Percentiles rank a stretch among this genome's conserved stretches.
phyloP scores from a whole-genome alignment of 139 green algal species.

The Coelastrella sp. region DNA sequence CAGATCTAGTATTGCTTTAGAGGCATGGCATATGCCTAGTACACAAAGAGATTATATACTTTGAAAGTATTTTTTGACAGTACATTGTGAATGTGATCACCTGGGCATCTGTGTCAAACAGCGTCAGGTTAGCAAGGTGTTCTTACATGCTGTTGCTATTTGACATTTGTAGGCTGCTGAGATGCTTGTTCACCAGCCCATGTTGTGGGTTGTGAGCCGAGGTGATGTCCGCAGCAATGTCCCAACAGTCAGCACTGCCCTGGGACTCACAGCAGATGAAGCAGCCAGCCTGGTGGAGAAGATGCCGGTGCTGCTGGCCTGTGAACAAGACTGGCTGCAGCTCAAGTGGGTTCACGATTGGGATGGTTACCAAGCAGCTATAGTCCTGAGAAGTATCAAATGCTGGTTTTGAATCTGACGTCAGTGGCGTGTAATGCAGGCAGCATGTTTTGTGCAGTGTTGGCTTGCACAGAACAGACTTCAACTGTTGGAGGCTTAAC shows the following conservation, averaged over 20 bases:
- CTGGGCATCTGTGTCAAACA: neutral
- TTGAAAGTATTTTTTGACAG: no score
- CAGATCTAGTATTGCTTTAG: neutral
- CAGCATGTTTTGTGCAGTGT: no score
- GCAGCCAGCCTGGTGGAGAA: slow-evolving; percentile 51
- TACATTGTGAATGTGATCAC: no score
- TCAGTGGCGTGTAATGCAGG: no score
- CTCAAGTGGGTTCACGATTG: slow-evolving; percentile 23
- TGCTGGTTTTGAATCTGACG: no score
- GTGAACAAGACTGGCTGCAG: slow-evolving; percentile 36
- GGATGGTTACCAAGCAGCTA: neutral
- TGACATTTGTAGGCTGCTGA: slow-evolving; percentile 33
- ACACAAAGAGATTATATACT: no score
- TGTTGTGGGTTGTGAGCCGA: slow-evolving; percentile 57
- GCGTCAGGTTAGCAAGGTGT: neutral
- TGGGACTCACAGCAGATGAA: slow-evolving; percentile 20
- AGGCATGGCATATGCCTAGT: neutral
- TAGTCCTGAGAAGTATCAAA: no score
- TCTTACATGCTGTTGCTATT: no score
- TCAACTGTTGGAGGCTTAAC: no score
- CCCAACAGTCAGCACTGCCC: neutral
- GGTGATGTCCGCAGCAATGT: slow-evolving; percentile 43
- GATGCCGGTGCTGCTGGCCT: slow-evolving; percentile 56
- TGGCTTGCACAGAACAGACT: no score
- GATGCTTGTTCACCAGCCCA: slow-evolving; percentile 52